Conservation (phyloP, 768 basidiomycete genomes). For the Coprinellus aureogranulatus region DNA sequence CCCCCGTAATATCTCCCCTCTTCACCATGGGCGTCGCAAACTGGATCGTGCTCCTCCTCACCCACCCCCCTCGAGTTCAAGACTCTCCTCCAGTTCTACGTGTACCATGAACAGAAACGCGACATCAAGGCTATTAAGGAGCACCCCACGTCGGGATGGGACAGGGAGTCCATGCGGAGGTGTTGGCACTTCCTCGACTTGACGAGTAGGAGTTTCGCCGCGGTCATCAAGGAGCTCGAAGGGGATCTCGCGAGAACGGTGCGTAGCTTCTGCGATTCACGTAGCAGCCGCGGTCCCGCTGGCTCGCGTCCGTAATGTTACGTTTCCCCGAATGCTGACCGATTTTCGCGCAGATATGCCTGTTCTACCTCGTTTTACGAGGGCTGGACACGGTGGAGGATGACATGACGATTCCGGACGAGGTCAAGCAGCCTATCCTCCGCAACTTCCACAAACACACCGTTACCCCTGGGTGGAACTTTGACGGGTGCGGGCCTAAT, state of each 20-base stretch:
- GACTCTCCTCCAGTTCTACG: conserved; percentile 75
- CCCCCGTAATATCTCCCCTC: background rate
- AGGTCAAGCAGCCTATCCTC: conserved; percentile 81
- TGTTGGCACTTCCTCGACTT: conserved; percentile 89
- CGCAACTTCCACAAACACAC: conserved; percentile 79
- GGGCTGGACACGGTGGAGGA: conserved; percentile 98
- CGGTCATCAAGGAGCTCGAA: conserved; percentile 94
- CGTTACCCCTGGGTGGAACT: conserved; percentile 83
- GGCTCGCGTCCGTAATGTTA: background rate
- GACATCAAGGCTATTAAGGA: conserved; percentile 78
- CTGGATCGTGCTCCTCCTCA: conserved; percentile 67
- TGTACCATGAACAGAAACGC: conserved; percentile 79
- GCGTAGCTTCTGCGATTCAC: conserved; percentile 32
- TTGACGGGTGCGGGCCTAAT: conserved; percentile 72
- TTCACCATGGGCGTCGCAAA: conserved; percentile 51
- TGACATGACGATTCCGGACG: conserved; percentile 92
- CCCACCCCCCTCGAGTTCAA: conserved; percentile 84
- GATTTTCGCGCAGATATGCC: conserved; percentile 61
- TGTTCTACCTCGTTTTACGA: conserved; percentile 93
- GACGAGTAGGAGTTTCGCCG: conserved; percentile 87
- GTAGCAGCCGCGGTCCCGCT: background rate
- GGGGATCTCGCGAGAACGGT: conserved; percentile 92
- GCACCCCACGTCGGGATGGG: conserved; percentile 80
- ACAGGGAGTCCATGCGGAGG: conserved; percentile 78
- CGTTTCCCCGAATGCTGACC: background rate